These are phyloP conservation scores for Alternaria dauci DNA, from an alignment of 2,329 filamentous ascomycete species.

Conservation along the genomic window DNA sequence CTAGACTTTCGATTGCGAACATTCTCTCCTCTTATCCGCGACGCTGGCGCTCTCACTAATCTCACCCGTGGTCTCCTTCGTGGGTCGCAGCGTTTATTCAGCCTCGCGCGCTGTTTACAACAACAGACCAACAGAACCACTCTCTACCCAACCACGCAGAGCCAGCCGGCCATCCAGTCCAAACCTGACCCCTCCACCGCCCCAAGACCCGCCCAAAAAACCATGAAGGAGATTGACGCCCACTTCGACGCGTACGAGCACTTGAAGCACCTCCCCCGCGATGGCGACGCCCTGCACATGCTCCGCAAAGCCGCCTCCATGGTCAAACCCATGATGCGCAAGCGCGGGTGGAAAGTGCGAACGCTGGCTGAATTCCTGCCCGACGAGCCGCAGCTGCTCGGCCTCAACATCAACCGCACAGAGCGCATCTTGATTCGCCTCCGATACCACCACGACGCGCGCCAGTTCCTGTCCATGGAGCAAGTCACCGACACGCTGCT, in stretches of 20 bases:
- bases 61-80: neutral
- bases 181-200: neutral
- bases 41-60: slow-evolving; percentile 12
- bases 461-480: slow-evolving; percentile 81
- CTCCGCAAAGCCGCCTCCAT: slow-evolving; percentile 84
- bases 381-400: slow-evolving; percentile 73
- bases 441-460: slow-evolving; percentile 76
- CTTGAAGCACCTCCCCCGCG: slow-evolving; percentile 55
- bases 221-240: slow-evolving; percentile 56
- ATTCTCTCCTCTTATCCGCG: slow-evolving; percentile 5
- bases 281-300: slow-evolving; percentile 61
- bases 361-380: slow-evolving; percentile 88
- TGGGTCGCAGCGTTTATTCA: neutral
- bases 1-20: slow-evolving; percentile 13
- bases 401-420: slow-evolving; percentile 79
- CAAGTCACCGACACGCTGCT: slow-evolving; percentile 89
- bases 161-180: neutral
- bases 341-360: slow-evolving; percentile 79
- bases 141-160: neutral
- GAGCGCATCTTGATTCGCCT: slow-evolving; percentile 83
- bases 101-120: neutral
- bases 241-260: slow-evolving; percentile 62
- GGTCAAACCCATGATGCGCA: slow-evolving; percentile 95
- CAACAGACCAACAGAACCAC: neutral
- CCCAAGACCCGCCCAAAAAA: slow-evolving; percentile 5